Conservation (phyloP, 163 green algal genomes). For the Prototheca wickerhamii region DNA sequence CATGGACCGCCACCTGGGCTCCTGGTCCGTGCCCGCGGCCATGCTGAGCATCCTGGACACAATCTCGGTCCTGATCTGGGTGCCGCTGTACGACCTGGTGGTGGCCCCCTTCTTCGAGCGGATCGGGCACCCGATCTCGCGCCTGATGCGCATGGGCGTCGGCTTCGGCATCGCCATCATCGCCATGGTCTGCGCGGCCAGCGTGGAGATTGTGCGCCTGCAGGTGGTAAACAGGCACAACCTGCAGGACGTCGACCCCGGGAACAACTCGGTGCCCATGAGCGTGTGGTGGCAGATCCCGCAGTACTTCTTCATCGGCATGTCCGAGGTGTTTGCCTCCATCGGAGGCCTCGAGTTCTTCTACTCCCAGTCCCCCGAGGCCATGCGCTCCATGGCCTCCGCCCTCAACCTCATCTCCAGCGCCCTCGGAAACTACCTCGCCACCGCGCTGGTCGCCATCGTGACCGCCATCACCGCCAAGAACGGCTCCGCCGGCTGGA, state of each 20-base stretch:
- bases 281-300: conserved; percentile 36
- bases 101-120: conserved; percentile 17
- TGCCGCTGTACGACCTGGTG: conserved; percentile 33
- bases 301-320: conserved; percentile 43
- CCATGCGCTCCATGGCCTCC: conserved; percentile 25
- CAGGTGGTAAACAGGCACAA: conserved; percentile 13
- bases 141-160: conserved; percentile 25
- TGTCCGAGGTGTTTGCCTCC: conserved; percentile 34
- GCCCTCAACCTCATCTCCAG: conserved; percentile 27
- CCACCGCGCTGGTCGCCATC: conserved; percentile 12
- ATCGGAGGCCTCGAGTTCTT: conserved; percentile 38
- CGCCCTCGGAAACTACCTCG: conserved; percentile 3
- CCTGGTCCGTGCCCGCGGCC: background rate
- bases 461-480: conserved; percentile 14
- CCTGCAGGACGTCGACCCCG: conserved; percentile 17
- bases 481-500: conserved; percentile 7
- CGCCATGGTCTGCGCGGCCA: conserved; percentile 33
- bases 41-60: conserved; percentile 25
- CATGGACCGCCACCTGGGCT: conserved; percentile 14
- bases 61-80: conserved; percentile 31
- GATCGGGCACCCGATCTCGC: conserved; percentile 18
- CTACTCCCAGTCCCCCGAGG: conserved; percentile 38
- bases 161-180: conserved; percentile 23
- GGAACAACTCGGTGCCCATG: conserved; percentile 15
- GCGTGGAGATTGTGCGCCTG: conserved; percentile 30